phyloP scores from a whole-genome alignment of 306 rosid species.

The Cucurbita ficifolia region DNA sequence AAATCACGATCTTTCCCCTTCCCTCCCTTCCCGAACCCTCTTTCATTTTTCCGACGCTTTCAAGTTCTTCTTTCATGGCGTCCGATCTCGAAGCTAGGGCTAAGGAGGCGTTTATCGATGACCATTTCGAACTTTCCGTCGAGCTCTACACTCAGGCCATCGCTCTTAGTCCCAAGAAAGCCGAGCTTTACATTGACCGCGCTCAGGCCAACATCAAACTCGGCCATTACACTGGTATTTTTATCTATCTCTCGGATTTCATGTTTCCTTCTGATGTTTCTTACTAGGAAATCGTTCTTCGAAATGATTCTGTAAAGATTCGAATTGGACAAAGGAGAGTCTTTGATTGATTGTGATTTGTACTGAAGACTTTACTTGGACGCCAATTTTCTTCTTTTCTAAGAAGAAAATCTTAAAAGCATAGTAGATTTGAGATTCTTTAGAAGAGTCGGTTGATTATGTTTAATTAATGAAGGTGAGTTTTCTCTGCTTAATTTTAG shows the following conservation, averaged over 20 bases:
- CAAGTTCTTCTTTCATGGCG: constrained; percentile 33
- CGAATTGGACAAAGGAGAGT: not conserved
- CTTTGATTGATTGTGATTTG: not conserved
- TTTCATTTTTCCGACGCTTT: not conserved
- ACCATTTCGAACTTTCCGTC: constrained; percentile 56
- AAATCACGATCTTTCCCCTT: not conserved
- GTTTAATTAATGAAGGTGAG: not conserved
- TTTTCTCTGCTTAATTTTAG: not conserved
- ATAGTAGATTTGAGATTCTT: not conserved
- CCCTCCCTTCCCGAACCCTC: constrained; percentile 9
- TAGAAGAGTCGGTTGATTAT: not conserved
- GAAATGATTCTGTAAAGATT: not conserved
- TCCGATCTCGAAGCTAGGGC: constrained; percentile 67
- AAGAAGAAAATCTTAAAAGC: not conserved
- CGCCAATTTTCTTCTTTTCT: not conserved
- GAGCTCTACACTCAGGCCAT: constrained; percentile 63
- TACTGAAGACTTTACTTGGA: not conserved
- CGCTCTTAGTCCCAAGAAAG: constrained; percentile 27
- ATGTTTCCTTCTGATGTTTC: not conserved
- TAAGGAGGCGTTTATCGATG: constrained; percentile 73
- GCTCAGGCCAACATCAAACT: constrained; percentile 92
- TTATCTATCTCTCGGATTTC: not conserved
- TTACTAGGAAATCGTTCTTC: not conserved
- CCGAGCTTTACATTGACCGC: constrained; percentile 59
- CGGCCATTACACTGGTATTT: constrained; percentile 38